A percentile compares a stretch with the other conserved stretches of the same genome.
These are phyloP conservation scores for Neopestalotiopsis sp. DNA, from an alignment of 2,329 filamentous ascomycete species.

Conservation along the genomic window DNA sequence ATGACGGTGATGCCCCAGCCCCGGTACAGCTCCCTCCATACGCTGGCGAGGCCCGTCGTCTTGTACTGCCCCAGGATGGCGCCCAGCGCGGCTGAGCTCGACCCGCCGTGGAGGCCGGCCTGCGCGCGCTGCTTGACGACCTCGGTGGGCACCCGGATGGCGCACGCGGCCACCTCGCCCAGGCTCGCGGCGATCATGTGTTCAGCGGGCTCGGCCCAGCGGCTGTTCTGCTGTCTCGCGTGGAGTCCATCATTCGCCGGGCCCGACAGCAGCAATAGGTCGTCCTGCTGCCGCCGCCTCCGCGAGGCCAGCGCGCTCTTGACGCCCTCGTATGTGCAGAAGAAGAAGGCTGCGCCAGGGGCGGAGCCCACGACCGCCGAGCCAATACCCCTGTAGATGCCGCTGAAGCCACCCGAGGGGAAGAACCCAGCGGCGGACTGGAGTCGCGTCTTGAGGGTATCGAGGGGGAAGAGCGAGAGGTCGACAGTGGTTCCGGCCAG, in stretches of 20 bases:
- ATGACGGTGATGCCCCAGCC: conserved; percentile 93
- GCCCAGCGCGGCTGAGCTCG: conserved; percentile 68
- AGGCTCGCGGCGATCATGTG: conserved; percentile 88
- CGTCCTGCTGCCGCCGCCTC: conserved; percentile 23
- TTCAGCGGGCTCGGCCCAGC: conserved; percentile 42
- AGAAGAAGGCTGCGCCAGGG: conserved; percentile 94
- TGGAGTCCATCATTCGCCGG: conserved; percentile 5
- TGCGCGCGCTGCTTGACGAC: conserved; percentile 97
- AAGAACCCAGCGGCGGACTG: conserved; percentile 82
- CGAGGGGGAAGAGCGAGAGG: conserved; percentile 94
- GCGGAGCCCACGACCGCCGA: conserved; percentile 89
- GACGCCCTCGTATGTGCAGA: conserved; percentile 86
- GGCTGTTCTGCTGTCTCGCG: not conserved
- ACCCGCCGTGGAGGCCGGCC: conserved; percentile 79
- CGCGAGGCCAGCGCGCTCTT: conserved; percentile 58
- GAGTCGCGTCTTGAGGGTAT: conserved; percentile 97
- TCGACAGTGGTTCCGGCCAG: conserved; percentile 95
- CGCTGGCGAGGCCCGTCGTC: conserved; percentile 53
- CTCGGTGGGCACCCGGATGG: conserved; percentile 91
- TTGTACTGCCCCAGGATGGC: conserved; percentile 66
- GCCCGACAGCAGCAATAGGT: conserved; percentile 32
- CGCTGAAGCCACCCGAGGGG: conserved; percentile 83
- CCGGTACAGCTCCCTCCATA: conserved; percentile 86
- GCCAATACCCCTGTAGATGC: conserved; percentile 92
- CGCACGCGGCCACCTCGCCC: conserved; percentile 91